Conservation (phyloP, 2,329 filamentous ascomycete species). For the Aspergillus pseudotamarii region DNA sequence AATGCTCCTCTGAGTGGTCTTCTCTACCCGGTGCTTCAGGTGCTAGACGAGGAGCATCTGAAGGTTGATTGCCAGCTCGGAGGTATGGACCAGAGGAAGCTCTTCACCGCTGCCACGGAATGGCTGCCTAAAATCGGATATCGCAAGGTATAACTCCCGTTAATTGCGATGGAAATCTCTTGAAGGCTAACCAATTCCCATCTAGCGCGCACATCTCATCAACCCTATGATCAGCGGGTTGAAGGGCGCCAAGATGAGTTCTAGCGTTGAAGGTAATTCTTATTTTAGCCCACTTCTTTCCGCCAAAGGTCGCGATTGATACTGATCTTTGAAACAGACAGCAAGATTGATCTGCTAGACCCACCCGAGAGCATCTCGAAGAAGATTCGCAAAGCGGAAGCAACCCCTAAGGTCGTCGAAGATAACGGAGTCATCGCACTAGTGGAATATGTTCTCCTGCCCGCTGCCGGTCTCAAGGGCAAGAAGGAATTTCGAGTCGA, state of each 20-base stretch:
- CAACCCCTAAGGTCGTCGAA: constrained; percentile 73
- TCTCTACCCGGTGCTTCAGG: constrained; percentile 85
- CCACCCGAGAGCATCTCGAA: constrained; percentile 70
- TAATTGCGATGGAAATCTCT: neutral
- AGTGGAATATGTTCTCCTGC: constrained; percentile 83
- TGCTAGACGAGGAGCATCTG: constrained; percentile 86
- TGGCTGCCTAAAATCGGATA: constrained; percentile 85
- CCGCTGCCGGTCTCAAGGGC: constrained; percentile 54
- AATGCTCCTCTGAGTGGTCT: constrained; percentile 75
- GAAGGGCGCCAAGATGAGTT: constrained; percentile 81
- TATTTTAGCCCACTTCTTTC: neutral
- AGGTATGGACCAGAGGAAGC: constrained; percentile 54
- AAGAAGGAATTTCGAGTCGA: constrained; percentile 69
- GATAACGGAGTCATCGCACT: constrained; percentile 87
- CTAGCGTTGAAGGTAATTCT: constrained; percentile 57
- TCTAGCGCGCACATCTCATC: constrained; percentile 68
- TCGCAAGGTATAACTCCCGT: constrained; percentile 54
- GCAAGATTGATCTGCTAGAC: constrained; percentile 85
- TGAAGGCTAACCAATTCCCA: constrained; percentile 17
- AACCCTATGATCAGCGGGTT: constrained; percentile 91
- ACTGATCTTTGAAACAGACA: constrained; percentile 36
- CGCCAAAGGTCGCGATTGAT: neutral
- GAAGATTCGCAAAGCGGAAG: constrained; percentile 85
- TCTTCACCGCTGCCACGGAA: constrained; percentile 68
- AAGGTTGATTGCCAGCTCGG: constrained; percentile 88